phyloP scores from a whole-genome alignment of 2,329 filamentous ascomycete genomes.

The Tolypocladium amazonense region DNA sequence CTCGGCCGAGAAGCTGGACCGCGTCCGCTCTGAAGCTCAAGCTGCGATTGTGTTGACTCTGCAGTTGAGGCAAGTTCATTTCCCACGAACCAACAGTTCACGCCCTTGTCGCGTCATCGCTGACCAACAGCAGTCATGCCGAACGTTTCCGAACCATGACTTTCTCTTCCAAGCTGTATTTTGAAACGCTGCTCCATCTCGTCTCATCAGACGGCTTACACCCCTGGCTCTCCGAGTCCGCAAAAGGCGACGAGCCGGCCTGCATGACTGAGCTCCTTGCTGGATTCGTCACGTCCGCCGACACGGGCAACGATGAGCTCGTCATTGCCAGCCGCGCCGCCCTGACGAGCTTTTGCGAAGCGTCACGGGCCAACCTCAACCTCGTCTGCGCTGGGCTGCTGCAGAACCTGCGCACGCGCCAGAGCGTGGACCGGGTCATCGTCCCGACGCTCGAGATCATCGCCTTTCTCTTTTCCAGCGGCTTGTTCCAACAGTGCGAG shows the following conservation, averaged over 20 bases:
- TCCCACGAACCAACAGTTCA: neutral
- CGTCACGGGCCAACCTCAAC: slow-evolving; percentile 26
- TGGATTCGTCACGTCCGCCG: slow-evolving; percentile 62
- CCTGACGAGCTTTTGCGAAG: slow-evolving; percentile 43
- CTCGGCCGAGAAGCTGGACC: slow-evolving; percentile 81
- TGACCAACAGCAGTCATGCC: slow-evolving; percentile 19
- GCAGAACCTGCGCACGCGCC: slow-evolving; percentile 39
- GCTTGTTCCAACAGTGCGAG: slow-evolving; percentile 30
- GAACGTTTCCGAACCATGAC: slow-evolving; percentile 25
- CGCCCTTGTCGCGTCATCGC: slow-evolving; percentile 2
- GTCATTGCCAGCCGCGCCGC: slow-evolving; percentile 59
- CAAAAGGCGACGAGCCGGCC: slow-evolving; percentile 15
- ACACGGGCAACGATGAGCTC: slow-evolving; percentile 67
- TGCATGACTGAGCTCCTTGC: slow-evolving; percentile 48
- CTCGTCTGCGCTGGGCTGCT: slow-evolving; percentile 40
- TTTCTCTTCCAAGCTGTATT: slow-evolving; percentile 52
- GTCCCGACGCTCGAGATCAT: slow-evolving; percentile 68
- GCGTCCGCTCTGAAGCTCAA: slow-evolving; percentile 62
- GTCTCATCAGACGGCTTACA: slow-evolving; percentile 25
- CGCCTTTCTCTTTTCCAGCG: slow-evolving; percentile 64
- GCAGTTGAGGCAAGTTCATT: slow-evolving; percentile 29
- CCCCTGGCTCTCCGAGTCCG: slow-evolving; percentile 23
- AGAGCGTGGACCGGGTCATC: slow-evolving; percentile 57
- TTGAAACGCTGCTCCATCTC: slow-evolving; percentile 40
- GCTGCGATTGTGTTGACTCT: slow-evolving; percentile 36